Base-by-base conservation (phyloP, 2,329 filamentous ascomycete species). In the Aureobasidium sp. region DNA sequence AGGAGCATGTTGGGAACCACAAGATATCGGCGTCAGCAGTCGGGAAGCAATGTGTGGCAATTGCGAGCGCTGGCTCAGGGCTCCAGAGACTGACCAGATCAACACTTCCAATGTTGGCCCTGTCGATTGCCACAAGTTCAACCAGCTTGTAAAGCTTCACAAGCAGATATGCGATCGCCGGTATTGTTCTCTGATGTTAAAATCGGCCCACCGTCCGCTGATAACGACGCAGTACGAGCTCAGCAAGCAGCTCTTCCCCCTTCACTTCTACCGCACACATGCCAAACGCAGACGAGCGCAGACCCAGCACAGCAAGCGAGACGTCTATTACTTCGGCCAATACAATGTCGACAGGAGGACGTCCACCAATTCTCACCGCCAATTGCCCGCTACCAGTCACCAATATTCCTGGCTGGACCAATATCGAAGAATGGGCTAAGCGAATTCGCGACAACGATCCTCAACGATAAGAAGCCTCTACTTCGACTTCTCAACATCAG, bases 121-220 rank as follows among this genome's bases (percentile, higher is more conserved):
- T 20, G 20, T 59, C 8, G 32, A 59, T 20, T 20, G 36, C 13
- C 13, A n/a, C n/a, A 48, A 39, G 32, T 59, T 59, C 42, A 59
- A 59, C 13, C 12, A 39, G n/a, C 55, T 59, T 12, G 42, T 59
- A 15, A 59, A 48, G 44, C 44, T 59, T 7, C 32, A 59, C 42
- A 47, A 48, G 44, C 23, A 59, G 8, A 39, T 34, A 0, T 59
- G n/a, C 55, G 53, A 44, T 26, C 39, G n/a, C 27, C 39, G 41
- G 53, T 57, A 57, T 20, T 52, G 15, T 23, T 13, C 13, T 13
- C 13, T 15, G 17, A 9, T 34, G 17, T 9, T 5, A 17, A 23
- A 5, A 15, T 3, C 9, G 3, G 15, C 10, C 7, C 17, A 6
- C 6, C 23, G n/a, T 2, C 9, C 9, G 29, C 41, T 57, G 12